phyloP scores from a whole-genome alignment of 148 eudicot species.

The Rhododendron molle region DNA sequence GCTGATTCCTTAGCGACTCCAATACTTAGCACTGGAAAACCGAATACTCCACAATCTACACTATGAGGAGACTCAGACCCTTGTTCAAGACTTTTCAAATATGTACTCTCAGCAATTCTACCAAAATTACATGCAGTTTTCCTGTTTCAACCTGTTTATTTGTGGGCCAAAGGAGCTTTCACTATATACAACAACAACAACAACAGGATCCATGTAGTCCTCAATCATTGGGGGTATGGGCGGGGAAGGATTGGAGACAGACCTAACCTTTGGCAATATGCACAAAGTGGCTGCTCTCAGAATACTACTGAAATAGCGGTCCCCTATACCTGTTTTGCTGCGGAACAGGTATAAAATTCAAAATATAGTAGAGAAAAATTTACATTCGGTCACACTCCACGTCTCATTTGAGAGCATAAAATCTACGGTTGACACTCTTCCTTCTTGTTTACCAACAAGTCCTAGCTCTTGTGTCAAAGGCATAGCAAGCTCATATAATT shows the following conservation, averaged over 20 bases:
- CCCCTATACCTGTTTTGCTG: too few relatives aligned
- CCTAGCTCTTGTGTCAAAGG: neutral
- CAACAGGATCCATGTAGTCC: too few relatives aligned
- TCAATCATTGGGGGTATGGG: too few relatives aligned
- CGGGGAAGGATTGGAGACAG: too few relatives aligned
- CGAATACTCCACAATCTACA: neutral
- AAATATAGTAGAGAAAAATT: neutral
- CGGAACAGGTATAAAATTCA: too few relatives aligned
- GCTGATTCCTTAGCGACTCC: neutral
- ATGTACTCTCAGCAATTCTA: neutral
- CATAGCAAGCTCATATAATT: neutral
- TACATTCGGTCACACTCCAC: neutral
- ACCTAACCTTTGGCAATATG: too few relatives aligned
- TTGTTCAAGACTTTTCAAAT: neutral
- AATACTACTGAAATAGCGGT: too few relatives aligned
- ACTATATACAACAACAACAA: neutral
- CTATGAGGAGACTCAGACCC: neutral
- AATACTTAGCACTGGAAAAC: neutral
- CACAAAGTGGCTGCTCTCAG: too few relatives aligned
- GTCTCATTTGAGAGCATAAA: neutral
- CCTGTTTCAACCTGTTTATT: neutral
- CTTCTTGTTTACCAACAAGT: neutral
- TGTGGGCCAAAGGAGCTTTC: neutral
- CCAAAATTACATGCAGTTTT: neutral
- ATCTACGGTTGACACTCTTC: neutral